phyloP scores from a whole-genome alignment of 169 alveolate species.

The Plasmodium malariae region DNA sequence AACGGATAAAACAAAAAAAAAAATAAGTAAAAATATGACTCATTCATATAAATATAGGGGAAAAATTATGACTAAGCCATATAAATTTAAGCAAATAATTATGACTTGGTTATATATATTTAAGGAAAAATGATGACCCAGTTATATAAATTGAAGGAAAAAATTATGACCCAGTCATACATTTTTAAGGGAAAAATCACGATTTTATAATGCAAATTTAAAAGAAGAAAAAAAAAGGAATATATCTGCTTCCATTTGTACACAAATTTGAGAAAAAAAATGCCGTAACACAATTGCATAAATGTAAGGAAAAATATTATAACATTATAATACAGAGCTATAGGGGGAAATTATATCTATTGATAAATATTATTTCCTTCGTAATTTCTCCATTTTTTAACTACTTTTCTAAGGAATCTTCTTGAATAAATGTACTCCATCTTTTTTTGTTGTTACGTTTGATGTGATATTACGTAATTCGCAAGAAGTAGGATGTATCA shows the following conservation, averaged over 20 bases:
- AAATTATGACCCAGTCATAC: conserved; percentile 6
- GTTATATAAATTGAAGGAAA: conserved; percentile 15
- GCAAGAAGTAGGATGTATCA: background rate
- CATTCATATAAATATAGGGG: too few relatives aligned
- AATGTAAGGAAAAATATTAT: too few relatives aligned
- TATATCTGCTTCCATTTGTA: too few relatives aligned
- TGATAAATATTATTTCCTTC: background rate
- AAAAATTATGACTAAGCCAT: background rate
- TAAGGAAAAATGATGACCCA: conserved; percentile 17
- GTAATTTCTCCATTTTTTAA: conserved; percentile 1
- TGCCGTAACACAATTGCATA: too few relatives aligned
- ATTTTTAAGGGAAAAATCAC: background rate
- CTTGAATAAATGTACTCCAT: conserved; percentile 63
- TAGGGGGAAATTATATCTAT: background rate
- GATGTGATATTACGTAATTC: conserved; percentile 18
- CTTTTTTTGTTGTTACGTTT: conserved; percentile 20
- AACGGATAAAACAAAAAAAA: too few relatives aligned
- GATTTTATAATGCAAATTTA: background rate
- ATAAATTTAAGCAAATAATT: background rate
- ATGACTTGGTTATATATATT: background rate
- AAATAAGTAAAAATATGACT: background rate
- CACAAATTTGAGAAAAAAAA: background rate
- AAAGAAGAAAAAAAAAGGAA: too few relatives aligned
- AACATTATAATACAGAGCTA: too few relatives aligned
- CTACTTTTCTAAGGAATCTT: conserved; percentile 73